Base-by-base conservation (phyloP, 2,329 filamentous ascomycete species). In the Fusarium torreyae region DNA sequence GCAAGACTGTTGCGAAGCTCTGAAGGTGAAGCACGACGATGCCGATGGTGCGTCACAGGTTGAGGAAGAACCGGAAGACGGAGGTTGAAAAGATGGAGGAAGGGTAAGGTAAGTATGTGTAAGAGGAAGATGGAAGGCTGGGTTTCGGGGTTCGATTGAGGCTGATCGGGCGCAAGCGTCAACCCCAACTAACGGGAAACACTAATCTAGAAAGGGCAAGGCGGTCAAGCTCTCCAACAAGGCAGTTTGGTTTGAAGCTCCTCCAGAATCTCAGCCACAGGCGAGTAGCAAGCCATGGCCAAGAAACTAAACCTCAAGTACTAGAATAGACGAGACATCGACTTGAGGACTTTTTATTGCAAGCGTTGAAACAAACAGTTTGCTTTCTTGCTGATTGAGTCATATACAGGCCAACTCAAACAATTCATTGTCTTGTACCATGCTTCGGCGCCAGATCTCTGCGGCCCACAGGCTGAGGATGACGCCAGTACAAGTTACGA, bases 91-190 rank as follows among this genome's bases (percentile, higher is more conserved):
- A 49, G 36, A 31, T 42, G 57, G 66, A 51, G 42, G 26, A n/a
- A 38, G 24, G 36, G 38, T 46, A 60, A 52, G 33, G 33, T 34
- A 34, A 34, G 39, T 38, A 33, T 20, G 26, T 31, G 28, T 31
- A 31, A 31, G 28, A 31, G 28, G 28, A 31, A 31, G 22, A 45
- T n/a, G 53, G 48, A 73, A 74, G 72, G 68, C 70, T 74, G 70
- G 70, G 60, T 57, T 46, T 69, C 66, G 57, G 66, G 64, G 64
- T 57, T 57, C 54, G 50, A 62, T 71, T 74, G 72, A 74, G 72
- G 72, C 72, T 74, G 72, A 73, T 72, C 62, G 57, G 68, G 72
- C 70, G 59, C 63, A 65, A 58, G 63, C 53, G 52, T 57, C 57
- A 60, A 72, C 68, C 45, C 59, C 51, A 64, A 57, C 49, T 51